phyloP scores from a whole-genome alignment of 1,139 yeast genomes.

The Blastobotrys buckinghamii region DNA sequence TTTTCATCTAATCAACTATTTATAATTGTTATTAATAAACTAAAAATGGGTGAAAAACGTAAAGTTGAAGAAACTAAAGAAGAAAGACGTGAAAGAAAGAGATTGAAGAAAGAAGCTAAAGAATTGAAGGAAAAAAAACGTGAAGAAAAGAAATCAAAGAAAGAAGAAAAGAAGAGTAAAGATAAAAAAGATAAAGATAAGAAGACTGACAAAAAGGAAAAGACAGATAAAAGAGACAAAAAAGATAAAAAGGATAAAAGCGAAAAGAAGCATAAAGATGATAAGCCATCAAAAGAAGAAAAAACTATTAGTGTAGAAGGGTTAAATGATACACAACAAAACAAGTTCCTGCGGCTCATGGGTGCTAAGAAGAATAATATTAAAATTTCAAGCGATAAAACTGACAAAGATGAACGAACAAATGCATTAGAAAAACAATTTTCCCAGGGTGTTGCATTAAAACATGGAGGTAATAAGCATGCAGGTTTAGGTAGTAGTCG shows the following conservation, averaged over 20 bases:
- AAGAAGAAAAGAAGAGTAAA: conserved; percentile 6
- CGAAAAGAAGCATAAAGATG: conserved; percentile 4
- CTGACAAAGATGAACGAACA: conserved; percentile 1
- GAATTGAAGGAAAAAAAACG: conserved; percentile 6
- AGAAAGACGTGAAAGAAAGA: conserved; percentile 4
- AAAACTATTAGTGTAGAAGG: conserved; percentile 21
- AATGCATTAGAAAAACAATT: conserved; percentile 22
- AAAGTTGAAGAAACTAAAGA: conserved; percentile 6
- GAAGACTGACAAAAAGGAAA: conserved; percentile 13
- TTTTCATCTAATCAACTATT: no score
- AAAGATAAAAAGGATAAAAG: conserved; percentile 7
- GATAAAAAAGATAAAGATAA: conserved; percentile 17
- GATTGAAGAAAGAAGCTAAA: conserved; percentile 1
- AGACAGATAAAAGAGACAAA: conserved; percentile 1
- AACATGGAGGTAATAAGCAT: conserved; percentile 15
- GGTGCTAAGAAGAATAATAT: conserved; percentile 21
- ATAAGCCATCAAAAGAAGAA: conserved; percentile 11
- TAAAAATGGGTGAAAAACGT: conserved; percentile 4
- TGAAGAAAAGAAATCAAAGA: conserved; percentile 3
- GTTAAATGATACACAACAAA: conserved; percentile 21
- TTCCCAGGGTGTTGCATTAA: conserved; percentile 21
- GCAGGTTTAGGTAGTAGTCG: conserved; percentile 20
- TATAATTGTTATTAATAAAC: no score
- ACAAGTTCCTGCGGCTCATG: conserved; percentile 25
- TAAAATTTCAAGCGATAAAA: conserved; percentile 9